These are phyloP conservation scores for Artemisia annua DNA, from an alignment of 129 eudicot species.

Conservation along the genomic window DNA sequence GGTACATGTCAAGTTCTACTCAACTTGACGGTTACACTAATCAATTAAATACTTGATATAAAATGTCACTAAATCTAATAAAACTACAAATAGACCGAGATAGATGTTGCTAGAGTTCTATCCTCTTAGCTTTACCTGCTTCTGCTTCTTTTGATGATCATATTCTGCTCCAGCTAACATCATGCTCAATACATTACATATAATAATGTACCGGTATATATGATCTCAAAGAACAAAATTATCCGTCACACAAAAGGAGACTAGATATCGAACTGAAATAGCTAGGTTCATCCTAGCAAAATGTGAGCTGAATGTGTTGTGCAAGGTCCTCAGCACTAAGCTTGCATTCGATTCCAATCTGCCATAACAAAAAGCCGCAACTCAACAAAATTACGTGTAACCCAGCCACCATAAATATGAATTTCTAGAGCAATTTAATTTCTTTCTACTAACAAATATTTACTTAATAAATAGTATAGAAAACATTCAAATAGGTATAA, in stretches of 20 bases:
- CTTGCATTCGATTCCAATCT: slow-evolving; percentile 97
- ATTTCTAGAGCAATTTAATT: neutral
- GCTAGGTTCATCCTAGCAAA: slow-evolving; percentile 42
- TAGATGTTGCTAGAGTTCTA: neutral
- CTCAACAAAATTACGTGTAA: neutral
- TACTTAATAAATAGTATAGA: no score
- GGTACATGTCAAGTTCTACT: neutral
- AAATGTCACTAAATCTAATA: neutral
- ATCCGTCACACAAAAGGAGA: slow-evolving; percentile 5
- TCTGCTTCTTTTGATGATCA: neutral
- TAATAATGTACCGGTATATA: slow-evolving; percentile 14
- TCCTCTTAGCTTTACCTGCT: neutral
- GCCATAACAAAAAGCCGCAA: slow-evolving; percentile 25
- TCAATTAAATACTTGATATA: neutral
- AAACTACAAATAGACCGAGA: neutral
- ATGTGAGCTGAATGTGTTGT: slow-evolving; percentile 81
- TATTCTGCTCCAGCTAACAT: slow-evolving; percentile 1
- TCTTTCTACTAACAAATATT: neutral
- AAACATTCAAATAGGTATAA: no score
- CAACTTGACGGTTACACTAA: neutral
- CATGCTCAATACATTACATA: neutral
- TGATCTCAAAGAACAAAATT: slow-evolving; percentile 29
- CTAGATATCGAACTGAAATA: neutral
- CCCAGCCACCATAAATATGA: no score
- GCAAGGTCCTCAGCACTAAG: slow-evolving; percentile 95